These are phyloP conservation scores for Areca catechu DNA, from an alignment of 176 grass and related monocot species.

Conservation along the genomic window DNA sequence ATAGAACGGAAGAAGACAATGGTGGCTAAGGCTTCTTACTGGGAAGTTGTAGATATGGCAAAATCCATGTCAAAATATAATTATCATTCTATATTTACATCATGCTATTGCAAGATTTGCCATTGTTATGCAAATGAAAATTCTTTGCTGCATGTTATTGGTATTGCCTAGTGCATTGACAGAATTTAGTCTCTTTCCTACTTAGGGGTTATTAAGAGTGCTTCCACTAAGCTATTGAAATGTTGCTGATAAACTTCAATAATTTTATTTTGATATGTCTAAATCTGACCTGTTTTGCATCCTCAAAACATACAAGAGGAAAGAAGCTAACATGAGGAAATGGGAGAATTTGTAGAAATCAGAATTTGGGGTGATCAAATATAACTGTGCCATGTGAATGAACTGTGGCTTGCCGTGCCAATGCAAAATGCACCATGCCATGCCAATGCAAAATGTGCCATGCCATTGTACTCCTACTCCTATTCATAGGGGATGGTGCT, in stretches of 20 bases:
- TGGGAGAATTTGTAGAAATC: slow-evolving; percentile 91
- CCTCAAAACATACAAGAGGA: slow-evolving; percentile 48
- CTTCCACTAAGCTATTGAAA: too few relatives aligned
- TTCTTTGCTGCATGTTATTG: too few relatives aligned
- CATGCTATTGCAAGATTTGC: background rate
- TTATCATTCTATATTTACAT: slow-evolving; percentile 2
- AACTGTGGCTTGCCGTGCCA: too few relatives aligned
- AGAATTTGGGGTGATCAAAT: slow-evolving; percentile 44
- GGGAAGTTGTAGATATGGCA: slow-evolving; percentile 44
- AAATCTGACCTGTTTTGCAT: background rate
- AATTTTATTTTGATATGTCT: slow-evolving; percentile 5
- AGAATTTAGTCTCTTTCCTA: too few relatives aligned
- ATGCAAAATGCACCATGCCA: too few relatives aligned
- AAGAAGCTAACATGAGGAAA: slow-evolving; percentile 65
- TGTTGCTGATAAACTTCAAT: background rate
- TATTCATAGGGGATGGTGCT: too few relatives aligned
- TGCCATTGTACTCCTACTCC: too few relatives aligned
- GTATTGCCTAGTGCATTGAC: too few relatives aligned
- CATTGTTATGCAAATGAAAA: background rate
- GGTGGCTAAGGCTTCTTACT: slow-evolving; percentile 41
- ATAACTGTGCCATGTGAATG: too few relatives aligned
- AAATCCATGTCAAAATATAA: slow-evolving; percentile 66
- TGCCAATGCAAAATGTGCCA: too few relatives aligned
- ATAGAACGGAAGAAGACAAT: slow-evolving; percentile 73
- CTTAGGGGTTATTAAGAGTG: too few relatives aligned